A percentile compares a stretch with the other conserved stretches of the same genome.
phyloP scores from a whole-genome alignment of 148 eudicot genomes.

The Fagopyrum homotropicum region DNA sequence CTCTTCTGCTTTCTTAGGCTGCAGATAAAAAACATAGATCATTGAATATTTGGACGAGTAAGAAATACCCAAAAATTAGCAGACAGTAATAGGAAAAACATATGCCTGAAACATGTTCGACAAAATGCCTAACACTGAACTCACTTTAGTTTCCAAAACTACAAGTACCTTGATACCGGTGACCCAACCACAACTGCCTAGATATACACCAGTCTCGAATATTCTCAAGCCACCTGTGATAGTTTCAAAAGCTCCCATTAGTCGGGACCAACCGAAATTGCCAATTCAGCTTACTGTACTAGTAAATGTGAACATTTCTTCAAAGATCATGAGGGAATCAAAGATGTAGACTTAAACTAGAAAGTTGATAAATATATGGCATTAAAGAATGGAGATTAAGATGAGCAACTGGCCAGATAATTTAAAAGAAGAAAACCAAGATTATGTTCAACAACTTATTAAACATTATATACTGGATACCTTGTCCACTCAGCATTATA shows the following conservation, averaged over 20 bases:
- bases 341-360: too few relatives aligned
- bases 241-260: too few relatives aligned
- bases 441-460: background rate
- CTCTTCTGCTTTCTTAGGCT: constrained; percentile 12
- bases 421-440: background rate
- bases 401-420: background rate
- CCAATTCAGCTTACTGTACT: too few relatives aligned
- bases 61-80: background rate
- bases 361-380: too few relatives aligned
- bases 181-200: constrained; percentile 99
- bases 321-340: too few relatives aligned
- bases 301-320: too few relatives aligned
- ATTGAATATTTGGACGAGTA: background rate
- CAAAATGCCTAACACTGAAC: background rate
- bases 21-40: background rate
- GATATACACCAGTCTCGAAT: constrained; percentile 98
- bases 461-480: constrained; percentile 23
- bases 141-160: background rate
- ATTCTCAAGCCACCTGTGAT: too few relatives aligned
- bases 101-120: background rate
- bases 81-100: background rate
- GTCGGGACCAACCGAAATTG: too few relatives aligned
- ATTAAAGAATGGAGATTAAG: background rate
- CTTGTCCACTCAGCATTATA: constrained; percentile 97
- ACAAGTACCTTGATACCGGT: constrained; percentile 64